Base-by-base conservation (phyloP, 2,329 filamentous ascomycete genomes). In the Pseudodiploospora longispora region DNA sequence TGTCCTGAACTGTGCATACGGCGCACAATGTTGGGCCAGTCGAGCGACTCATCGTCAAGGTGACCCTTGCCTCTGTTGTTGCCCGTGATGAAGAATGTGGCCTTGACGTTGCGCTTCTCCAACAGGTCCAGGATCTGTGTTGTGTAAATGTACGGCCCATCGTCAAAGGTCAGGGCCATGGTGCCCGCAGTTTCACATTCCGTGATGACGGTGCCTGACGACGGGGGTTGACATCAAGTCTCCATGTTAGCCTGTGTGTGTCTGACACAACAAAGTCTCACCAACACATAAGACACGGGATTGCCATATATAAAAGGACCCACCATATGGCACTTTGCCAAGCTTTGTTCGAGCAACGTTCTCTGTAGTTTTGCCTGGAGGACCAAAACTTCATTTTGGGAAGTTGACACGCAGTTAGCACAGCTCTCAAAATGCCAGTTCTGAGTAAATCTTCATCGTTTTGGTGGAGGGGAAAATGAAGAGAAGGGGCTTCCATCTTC, bases 101-200 rank as follows among this genome's bases (percentile, higher is more conserved):
- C 67, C 38, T 59, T 63, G 42, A 60, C 54, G 5, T 58, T 38
- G 30, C 56, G 52, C 4, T 55, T 36, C 27, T 59, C 55, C 9
- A 70, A 48, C 1, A 63, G 41, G 44, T 70, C 62, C 27, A 75
- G 63, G 5, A 75, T 52, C 7, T 57, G 53, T 6, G 51, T 49
- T 4, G 72, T 75, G 51, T 64, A 72, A 4, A 49, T 43, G 46
- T 59, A 68, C 0, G 71, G 71, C 0, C 70, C 70, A 41, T 74
- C 71, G 48, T 74, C 71, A 50, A 66, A 72, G 1, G 69, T 72
- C 28, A 74, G 56, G 1, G 71, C 70, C 33, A 70, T 57, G 43
- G 59, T 57, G 27, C 61, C 65, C 1, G 62, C 59, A 9, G 47
- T 47, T 1, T 53, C 60, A 49, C 65, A 68, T 8, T 53, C 59